Conservation (phyloP, 2,329 filamentous ascomycete species). For the Aphanocladium album region DNA sequence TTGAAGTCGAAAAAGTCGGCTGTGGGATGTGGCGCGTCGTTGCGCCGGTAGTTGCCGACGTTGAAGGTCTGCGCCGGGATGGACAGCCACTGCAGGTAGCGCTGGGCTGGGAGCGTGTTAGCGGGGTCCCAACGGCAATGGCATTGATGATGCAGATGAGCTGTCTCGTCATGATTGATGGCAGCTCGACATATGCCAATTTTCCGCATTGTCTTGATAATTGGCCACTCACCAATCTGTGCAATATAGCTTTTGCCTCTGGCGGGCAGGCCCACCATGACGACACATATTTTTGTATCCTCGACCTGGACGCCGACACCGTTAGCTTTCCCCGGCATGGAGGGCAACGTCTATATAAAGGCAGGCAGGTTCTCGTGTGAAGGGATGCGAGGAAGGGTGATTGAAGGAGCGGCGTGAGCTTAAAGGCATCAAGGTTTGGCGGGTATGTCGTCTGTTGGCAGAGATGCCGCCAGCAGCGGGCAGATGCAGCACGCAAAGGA, state of each 20-base stretch:
- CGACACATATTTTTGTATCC: conserved; percentile 93
- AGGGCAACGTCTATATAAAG: neutral
- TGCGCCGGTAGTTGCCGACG: conserved; percentile 90
- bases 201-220: conserved; percentile 12
- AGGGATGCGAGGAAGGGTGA: neutral
- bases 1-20: conserved; percentile 93
- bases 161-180: neutral
- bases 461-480: neutral
- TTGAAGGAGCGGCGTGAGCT: neutral
- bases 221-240: conserved; percentile 69
- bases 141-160: neutral
- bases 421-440: neutral
- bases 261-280: conserved; percentile 96
- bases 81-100: conserved; percentile 95
- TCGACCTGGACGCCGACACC: conserved; percentile 80
- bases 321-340: conserved; percentile 50
- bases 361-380: conserved; percentile 4
- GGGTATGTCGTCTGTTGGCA: neutral
- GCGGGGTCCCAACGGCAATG: neutral
- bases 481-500: neutral
- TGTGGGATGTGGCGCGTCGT: conserved; percentile 80
- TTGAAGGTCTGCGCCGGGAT: conserved; percentile 95
- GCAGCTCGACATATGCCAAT: neutral
- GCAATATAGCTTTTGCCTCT: conserved; percentile 97
- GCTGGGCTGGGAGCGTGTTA: conserved; percentile 57